Percentiles rank a stretch among this genome's conserved stretches.
These are phyloP conservation scores for Hypericum perforatum DNA, from an alignment of 345 rosid species.

Conservation along the genomic window DNA sequence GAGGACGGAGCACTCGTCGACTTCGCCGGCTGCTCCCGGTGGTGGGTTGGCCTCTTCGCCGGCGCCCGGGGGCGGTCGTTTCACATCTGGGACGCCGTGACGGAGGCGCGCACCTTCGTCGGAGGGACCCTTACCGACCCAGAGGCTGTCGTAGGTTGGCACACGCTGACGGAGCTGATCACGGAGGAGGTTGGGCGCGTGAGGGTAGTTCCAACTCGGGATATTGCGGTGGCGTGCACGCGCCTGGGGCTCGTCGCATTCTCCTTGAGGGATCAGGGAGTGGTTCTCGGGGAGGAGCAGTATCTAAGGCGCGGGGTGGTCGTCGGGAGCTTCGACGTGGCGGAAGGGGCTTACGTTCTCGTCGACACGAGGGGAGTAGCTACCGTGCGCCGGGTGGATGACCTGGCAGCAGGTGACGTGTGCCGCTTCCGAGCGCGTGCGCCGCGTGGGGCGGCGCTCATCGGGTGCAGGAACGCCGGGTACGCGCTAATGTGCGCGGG, in stretches of 20 bases:
- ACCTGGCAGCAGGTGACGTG: constrained; percentile 22
- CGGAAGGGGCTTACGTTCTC: constrained; percentile 35
- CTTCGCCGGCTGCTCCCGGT: constrained; percentile 58
- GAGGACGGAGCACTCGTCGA: constrained; percentile 72
- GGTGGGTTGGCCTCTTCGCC: constrained; percentile 94
- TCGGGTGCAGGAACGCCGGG: constrained; percentile 58
- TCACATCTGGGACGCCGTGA: constrained; percentile 58
- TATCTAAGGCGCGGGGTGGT: constrained; percentile 25
- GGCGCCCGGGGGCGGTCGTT: constrained; percentile 69
- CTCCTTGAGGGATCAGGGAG: constrained; percentile 49
- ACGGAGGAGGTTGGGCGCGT: constrained; percentile 56
- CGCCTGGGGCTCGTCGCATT: constrained; percentile 34
- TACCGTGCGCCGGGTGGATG: constrained; percentile 38
- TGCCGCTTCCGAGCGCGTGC: constrained; percentile 39
- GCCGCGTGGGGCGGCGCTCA: constrained; percentile 24
- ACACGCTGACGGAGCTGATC: constrained; percentile 45
- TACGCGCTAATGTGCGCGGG: constrained; percentile 58
- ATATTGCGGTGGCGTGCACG: constrained; percentile 68
- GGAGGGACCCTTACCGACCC: constrained; percentile 61
- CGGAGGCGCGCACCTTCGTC: constrained; percentile 37
- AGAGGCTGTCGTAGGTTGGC: constrained; percentile 71
- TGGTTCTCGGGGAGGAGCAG: constrained; percentile 25
- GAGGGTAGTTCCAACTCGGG: constrained; percentile 33
- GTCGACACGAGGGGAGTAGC: constrained; percentile 51
- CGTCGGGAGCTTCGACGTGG: constrained; percentile 42